Evolutionary conservation across 495 filamentous ascomycete species (phyloP).

Genomic region (Cercophora newfieldiana): DNA sequence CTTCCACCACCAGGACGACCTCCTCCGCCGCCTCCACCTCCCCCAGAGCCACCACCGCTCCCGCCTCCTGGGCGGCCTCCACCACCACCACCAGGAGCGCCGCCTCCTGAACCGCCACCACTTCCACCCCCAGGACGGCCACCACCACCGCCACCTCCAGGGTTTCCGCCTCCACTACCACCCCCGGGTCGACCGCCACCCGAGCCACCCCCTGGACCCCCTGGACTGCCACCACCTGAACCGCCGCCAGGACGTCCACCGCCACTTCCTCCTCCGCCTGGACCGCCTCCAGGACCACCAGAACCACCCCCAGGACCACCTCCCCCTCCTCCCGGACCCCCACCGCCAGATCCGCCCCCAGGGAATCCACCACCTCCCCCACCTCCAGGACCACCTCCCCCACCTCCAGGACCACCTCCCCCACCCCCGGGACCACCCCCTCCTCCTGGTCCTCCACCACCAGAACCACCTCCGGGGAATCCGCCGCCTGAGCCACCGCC

Average conservation of each 20-base stretch:
- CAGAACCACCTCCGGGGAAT: neutral
- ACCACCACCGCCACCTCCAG: neutral
- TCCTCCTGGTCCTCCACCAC: slow-evolving; percentile 2
- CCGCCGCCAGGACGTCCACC: slow-evolving; percentile 1
- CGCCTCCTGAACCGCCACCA: slow-evolving; percentile 7
- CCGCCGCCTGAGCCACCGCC: neutral
- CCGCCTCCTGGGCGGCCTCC: slow-evolving; percentile 1
- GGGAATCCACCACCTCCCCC: neutral
- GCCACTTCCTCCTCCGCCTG: neutral
- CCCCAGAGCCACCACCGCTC: neutral
- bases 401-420: neutral
- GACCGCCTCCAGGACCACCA: slow-evolving; percentile 1
- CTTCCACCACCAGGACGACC: slow-evolving; percentile 6
- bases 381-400: neutral
- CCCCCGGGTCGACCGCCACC: too few species aligned
- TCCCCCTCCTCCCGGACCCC: too few species aligned
- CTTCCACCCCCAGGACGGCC: neutral
- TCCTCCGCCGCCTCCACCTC: slow-evolving; percentile 16
- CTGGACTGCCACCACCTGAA: neutral
- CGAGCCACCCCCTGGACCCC: too few species aligned
- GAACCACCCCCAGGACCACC: neutral
- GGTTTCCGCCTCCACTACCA: too few species aligned
- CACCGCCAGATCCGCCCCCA: neutral
- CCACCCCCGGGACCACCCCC: slow-evolving; percentile 1
- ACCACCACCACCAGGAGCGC: neutral